Base-by-base conservation (phyloP, 192 early-diverging fungal genomes). In the Phycomyces nitens region DNA sequence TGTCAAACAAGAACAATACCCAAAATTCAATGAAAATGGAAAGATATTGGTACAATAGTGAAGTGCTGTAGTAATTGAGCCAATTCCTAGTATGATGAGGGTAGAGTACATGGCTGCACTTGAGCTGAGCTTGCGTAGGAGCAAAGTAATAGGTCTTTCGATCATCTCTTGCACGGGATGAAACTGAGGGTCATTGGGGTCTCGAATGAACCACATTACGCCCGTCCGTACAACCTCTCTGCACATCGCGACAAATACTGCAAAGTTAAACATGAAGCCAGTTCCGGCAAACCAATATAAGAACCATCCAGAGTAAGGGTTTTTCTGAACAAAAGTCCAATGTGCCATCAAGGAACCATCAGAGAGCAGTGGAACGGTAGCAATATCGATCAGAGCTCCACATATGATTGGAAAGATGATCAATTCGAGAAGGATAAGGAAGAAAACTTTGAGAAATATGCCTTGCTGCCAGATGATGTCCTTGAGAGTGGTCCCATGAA, bases 161-260 rank as follows among this genome's bases (percentile, higher is more conserved):
- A 95, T 64, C 40, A 98, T 94, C 64, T 99, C 97, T 53, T 89
- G 86, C 64, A 99, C 91, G 7, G 95, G 93, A 68, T 94, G 88
- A 70, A 96, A 96, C 27, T 92, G 86, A 22, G 94, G 92, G 69
- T 99, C 97, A 54, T 92, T 95, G 1, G 95, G 96, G 64, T 99
- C 96, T 49, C 95, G 87, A 60, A 99, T 93, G 69, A 98, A 98
- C 97, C 97, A 99, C 84, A 99, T 84, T 26, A 97, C 92, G 16
- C 97, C 97, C 1, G 90, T 89, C 1, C 97, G 88, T 29, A 97
- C 84, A 16, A 95, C 80, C 43, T 89, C 84, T 27, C 95, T 82
- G 38, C 92, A 90, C n/a, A 86, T 76, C 18, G 88, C 68, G 2
- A 99, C 88, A 72, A 95, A 95, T 8, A 87, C 77, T 2, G 96